Conservation (phyloP, 139 green algal genomes). For the Coelastrella sp. region DNA sequence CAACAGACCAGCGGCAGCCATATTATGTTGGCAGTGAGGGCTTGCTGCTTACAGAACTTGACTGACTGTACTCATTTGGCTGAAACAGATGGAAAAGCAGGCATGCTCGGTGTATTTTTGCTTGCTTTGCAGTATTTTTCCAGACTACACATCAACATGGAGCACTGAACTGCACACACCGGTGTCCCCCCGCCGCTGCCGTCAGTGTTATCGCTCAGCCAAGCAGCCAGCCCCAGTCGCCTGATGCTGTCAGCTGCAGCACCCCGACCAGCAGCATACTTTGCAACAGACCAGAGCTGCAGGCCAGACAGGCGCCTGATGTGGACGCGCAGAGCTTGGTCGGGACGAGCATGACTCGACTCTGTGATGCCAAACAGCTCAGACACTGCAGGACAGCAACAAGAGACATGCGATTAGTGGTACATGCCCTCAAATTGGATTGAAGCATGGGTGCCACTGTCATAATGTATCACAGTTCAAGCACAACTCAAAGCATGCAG, state of each 20-base stretch:
- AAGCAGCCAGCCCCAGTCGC: conserved; percentile 38
- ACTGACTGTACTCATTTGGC: no score
- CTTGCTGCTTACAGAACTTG: no score
- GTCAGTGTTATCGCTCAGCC: neutral
- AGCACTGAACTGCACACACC: neutral
- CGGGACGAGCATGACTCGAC: neutral
- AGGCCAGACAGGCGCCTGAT: conserved; percentile 25
- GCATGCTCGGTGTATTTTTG: neutral
- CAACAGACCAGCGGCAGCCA: no score
- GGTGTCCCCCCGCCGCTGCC: neutral
- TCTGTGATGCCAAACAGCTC: conserved; percentile 42
- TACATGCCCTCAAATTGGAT: no score
- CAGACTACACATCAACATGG: neutral
- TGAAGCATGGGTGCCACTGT: no score
- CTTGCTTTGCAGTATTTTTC: neutral
- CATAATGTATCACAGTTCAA: no score
- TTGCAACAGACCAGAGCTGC: conserved; percentile 30
- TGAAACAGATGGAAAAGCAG: no score
- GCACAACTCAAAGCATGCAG: no score
- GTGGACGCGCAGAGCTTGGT: conserved; percentile 1
- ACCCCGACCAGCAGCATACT: conserved; percentile 29
- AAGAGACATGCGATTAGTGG: neutral
- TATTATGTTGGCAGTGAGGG: no score
- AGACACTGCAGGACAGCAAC: neutral
- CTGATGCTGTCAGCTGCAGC: neutral